A percentile compares a stretch with the other conserved stretches of the same genome.
Conservation (phyloP, 495 filamentous ascomycete genomes). For the Penicillium odoratum region DNA sequence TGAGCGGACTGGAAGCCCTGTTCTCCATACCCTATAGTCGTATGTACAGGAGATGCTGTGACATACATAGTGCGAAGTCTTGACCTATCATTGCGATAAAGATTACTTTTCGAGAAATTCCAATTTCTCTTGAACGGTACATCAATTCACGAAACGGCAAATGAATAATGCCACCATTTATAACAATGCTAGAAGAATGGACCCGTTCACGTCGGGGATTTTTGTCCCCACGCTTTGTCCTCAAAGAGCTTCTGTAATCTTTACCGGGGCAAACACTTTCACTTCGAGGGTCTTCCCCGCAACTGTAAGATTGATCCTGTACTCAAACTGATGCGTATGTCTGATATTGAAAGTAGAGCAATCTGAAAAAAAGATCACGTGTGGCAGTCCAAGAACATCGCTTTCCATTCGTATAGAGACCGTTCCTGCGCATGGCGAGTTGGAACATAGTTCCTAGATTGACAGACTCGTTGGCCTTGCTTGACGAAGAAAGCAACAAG, state of each 20-base stretch:
- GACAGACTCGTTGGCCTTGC: not conserved
- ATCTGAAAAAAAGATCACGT: not conserved
- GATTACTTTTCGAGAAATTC: too few relatives aligned
- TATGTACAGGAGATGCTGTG: too few relatives aligned
- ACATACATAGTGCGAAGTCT: too few relatives aligned
- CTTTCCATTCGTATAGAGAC: not conserved
- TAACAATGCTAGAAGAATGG: too few relatives aligned
- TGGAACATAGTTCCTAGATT: not conserved
- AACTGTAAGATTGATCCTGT: conserved; percentile 5
- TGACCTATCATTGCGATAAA: too few relatives aligned
- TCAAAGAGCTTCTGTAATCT: not conserved
- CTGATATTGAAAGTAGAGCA: conserved; percentile 3
- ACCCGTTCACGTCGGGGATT: too few relatives aligned
- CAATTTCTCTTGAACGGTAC: too few relatives aligned
- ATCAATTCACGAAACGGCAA: too few relatives aligned
- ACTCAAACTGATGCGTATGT: conserved; percentile 4
- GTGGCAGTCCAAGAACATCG: not conserved
- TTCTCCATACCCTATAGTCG: not conserved
- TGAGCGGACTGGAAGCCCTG: conserved; percentile 5
- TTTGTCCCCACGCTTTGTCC: not conserved
- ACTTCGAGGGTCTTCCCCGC: conserved; percentile 2
- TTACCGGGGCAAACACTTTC: not conserved
- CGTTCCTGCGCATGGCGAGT: not conserved
- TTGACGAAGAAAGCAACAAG: not conserved
- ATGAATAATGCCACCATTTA: too few relatives aligned